Base-by-base conservation (phyloP, 2,329 filamentous ascomycete species). In the Lecanicillium sp. region DNA sequence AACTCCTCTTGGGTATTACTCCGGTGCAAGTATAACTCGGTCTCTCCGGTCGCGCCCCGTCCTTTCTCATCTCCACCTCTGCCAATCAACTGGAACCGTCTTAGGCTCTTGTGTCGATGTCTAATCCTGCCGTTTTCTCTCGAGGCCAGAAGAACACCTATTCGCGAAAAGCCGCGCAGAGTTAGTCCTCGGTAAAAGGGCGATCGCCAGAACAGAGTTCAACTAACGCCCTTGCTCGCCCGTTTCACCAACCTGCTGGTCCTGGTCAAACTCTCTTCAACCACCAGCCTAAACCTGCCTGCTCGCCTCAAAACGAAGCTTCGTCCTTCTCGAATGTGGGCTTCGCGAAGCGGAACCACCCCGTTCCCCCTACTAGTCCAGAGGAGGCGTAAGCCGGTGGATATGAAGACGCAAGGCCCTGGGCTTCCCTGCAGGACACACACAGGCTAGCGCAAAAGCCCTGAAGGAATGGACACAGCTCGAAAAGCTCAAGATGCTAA, bases 341-440 rank as follows among this genome's bases (percentile, higher is more conserved):
- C 35, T 15, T n/a, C n/a, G n/a, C n/a, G n/a, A n/a, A 35, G 44
- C 35, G 35, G 44, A 21, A n/a, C 24, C 35, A n/a, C n/a, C n/a
- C n/a, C n/a, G n/a, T n/a, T n/a, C n/a, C n/a, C n/a, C n/a, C 19
- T 24, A 10, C 21, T 36, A 36, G 32, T 21, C 33, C 15, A n/a
- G 32, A 27, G 19, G 14, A 30, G 35, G 35, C 44, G 44, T 46
- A 46, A 46, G 44, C 44, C 19, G 35, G 35, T 46, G 35, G 44
- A 26, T 46, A 46, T 38, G 20, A 20, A 21, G 14, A 39, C n/a
- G n/a, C n/a, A n/a, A n/a, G 23, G 40, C 24, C 21, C 30, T 26
- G n/a, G n/a, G n/a, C 15, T 26, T n/a, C 27, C 6, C 21, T 21
- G 17, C 44, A 46, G 35, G 32, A 46, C 44, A 46, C 44, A 35